Conservation (phyloP, 257 asterid genomes). For the Solanum arcanum region DNA sequence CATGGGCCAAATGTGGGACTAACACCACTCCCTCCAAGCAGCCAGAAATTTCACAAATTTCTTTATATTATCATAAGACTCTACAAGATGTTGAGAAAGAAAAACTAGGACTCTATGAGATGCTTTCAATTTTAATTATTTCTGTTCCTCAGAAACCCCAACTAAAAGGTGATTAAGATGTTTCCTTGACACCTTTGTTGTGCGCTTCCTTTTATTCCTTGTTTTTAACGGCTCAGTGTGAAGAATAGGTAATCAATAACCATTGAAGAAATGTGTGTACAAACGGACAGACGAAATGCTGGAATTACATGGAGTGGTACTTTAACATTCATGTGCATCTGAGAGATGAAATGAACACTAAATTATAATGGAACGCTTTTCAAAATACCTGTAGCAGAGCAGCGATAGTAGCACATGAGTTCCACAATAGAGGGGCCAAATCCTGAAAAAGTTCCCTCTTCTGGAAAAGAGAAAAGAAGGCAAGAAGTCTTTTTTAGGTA, state of each 20-base stretch:
- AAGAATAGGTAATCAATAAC: background rate
- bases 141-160: background rate
- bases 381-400: slow-evolving; percentile 30
- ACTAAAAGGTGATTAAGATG: background rate
- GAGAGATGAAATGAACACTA: background rate
- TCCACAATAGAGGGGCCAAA: slow-evolving; percentile 26
- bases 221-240: background rate
- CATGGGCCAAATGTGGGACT: background rate
- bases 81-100: background rate
- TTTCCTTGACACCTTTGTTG: background rate
- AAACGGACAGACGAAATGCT: background rate
- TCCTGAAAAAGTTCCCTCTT: slow-evolving; percentile 5
- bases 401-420: slow-evolving; percentile 26
- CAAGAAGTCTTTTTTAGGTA: background rate
- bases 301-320: background rate
- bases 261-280: background rate
- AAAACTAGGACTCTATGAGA: background rate
- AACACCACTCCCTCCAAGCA: background rate
- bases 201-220: background rate
- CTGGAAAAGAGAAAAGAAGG: background rate
- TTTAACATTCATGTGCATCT: background rate
- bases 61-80: background rate
- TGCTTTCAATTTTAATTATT: background rate
- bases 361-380: background rate
- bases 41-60: background rate